Percentiles rank a stretch among this genome's conserved stretches.
These are phyloP conservation scores for Mycena sanguinolenta DNA, from an alignment of 768 basidiomycete genomes.

Conservation along the genomic window DNA sequence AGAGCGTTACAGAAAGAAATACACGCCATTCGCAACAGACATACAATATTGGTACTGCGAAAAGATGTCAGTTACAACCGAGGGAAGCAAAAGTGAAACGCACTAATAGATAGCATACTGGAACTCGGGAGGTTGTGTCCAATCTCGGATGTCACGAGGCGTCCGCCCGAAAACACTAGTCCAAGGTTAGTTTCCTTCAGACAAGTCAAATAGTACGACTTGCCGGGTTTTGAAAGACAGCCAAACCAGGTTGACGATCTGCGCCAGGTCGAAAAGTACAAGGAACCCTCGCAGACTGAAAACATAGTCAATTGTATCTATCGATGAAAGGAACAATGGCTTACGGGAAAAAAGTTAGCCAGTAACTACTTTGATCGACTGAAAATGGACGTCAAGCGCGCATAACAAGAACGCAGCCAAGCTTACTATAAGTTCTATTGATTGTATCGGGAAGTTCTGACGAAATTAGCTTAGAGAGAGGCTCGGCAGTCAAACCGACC, in stretches of 20 bases:
- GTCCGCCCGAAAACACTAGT: slow-evolving; percentile 86
- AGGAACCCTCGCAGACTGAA: slow-evolving; percentile 92
- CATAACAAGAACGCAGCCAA: not conserved
- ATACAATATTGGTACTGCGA: slow-evolving; percentile 68
- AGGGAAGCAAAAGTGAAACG: slow-evolving; percentile 45
- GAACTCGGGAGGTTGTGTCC: slow-evolving; percentile 92
- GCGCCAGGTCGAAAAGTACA: slow-evolving; percentile 94
- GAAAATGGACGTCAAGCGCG: not conserved
- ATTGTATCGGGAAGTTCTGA: slow-evolving; percentile 78
- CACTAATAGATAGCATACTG: slow-evolving; percentile 89
- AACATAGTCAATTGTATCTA: not conserved
- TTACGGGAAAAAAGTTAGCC: slow-evolving; percentile 96
- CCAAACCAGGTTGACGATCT: slow-evolving; percentile 91
- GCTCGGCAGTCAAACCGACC: not conserved
- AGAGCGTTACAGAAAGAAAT: not conserved
- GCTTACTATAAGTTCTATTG: slow-evolving; percentile 79
- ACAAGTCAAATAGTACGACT: slow-evolving; percentile 39
- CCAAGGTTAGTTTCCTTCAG: not conserved
- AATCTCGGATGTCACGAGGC: slow-evolving; percentile 90
- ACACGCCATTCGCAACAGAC: slow-evolving; percentile 42
- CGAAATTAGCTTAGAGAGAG: not conserved
- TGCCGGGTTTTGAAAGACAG: slow-evolving; percentile 87
- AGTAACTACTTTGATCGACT: slow-evolving; percentile 89
- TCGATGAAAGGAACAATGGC: slow-evolving; percentile 42
- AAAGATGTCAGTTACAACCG: slow-evolving; percentile 30